Percentiles rank a stretch among this genome's conserved stretches.
Conservation (phyloP, 2,329 filamentous ascomycete species). For the Fusarium nanum region DNA sequence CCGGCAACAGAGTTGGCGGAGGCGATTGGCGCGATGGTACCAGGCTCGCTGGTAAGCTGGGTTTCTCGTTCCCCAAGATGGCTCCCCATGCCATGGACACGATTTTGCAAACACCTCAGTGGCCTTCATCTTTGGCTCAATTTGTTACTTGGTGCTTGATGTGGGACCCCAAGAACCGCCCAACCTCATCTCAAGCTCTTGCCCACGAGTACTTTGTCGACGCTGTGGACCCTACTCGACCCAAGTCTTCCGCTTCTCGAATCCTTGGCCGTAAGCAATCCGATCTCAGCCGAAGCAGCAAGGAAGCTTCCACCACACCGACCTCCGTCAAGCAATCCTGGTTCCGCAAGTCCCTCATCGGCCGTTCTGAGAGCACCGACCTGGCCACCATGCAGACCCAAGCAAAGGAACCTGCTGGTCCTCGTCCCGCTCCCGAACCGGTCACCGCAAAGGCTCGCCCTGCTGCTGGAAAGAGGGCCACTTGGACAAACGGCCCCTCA, state of each 20-base stretch:
- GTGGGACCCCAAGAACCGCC: conserved; percentile 95
- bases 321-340: conserved; percentile 89
- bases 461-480: conserved; percentile 81
- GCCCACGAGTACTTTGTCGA: conserved; percentile 95
- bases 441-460: conserved; percentile 54
- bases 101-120: conserved; percentile 88
- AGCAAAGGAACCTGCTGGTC: conserved; percentile 59
- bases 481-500: conserved; percentile 87
- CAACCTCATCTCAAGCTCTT: conserved; percentile 93
- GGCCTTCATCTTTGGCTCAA: conserved; percentile 86
- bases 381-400: conserved; percentile 61
- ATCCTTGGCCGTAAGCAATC: conserved; percentile 92
- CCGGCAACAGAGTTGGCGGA: conserved; percentile 86
- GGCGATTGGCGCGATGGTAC: conserved; percentile 98
- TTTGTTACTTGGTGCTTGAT: conserved; percentile 99
- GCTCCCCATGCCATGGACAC: conserved; percentile 96
- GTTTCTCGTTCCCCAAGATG: conserved; percentile 99
- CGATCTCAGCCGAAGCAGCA: conserved; percentile 76
- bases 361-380: conserved; percentile 76
- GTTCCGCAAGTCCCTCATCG: conserved; percentile 95
- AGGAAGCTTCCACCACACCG: conserved; percentile 69
- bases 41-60: conserved; percentile 91
- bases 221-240: conserved; percentile 88
- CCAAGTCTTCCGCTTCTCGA: conserved; percentile 88
- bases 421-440: conserved; percentile 60